phyloP scores from a whole-genome alignment of 2,329 filamentous ascomycete species.

The Fusarium denticulatum region DNA sequence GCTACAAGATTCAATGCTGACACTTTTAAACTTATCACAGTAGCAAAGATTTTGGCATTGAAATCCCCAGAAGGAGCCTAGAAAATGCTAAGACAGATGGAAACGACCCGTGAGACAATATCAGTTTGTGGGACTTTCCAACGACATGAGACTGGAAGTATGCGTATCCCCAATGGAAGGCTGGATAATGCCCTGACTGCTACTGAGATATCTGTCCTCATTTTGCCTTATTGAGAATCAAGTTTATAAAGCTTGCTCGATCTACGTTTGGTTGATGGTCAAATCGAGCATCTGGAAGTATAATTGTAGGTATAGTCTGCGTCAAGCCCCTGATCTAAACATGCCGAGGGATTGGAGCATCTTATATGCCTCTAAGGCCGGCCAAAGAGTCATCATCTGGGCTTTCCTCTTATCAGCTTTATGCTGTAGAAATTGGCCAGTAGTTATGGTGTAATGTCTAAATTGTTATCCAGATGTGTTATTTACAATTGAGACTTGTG shows the following conservation, averaged over 20 bases:
- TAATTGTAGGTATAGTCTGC: not conserved
- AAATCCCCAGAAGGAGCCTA: not conserved
- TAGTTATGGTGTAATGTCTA: not conserved
- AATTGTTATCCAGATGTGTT: not conserved
- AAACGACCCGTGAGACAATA: not conserved
- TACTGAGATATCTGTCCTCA: not conserved
- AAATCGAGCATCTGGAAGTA: not conserved
- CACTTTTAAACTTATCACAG: not conserved
- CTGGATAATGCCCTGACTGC: not conserved
- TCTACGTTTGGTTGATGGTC: not conserved
- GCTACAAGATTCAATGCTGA: not conserved
- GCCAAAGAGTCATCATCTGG: no score
- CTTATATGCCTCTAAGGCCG: no score
- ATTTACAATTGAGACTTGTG: not conserved
- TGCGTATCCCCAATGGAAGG: not conserved
- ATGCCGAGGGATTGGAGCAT: no score
- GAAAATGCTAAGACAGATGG: not conserved
- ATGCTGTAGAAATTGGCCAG: no score
- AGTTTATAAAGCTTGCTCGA: not conserved
- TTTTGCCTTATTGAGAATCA: not conserved
- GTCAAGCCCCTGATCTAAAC: not conserved
- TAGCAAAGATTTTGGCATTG: not conserved
- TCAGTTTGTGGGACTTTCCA: not conserved
- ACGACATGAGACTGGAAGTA: not conserved
- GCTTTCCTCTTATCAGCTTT: no score